A percentile compares a stretch with the other conserved stretches of the same genome.
These are phyloP conservation scores for Yarrowia porcina DNA, from an alignment of 805 yeast species.

Conservation along the genomic window DNA sequence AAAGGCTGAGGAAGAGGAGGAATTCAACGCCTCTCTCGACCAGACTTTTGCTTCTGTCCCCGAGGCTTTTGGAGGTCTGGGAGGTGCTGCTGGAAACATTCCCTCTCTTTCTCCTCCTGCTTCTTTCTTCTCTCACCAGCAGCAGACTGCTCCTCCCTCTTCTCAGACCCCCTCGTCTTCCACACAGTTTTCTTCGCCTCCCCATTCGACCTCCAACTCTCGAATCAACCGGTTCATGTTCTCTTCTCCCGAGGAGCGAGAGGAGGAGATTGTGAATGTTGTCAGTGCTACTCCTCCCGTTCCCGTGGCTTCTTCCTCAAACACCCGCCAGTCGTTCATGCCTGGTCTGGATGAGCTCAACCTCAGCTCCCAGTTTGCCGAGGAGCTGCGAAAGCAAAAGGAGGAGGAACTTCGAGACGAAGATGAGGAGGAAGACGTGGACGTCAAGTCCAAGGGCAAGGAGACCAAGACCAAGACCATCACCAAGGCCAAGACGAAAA, in stretches of 20 bases:
- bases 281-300: conserved; percentile 7
- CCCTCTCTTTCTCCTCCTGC: conserved; percentile 24
- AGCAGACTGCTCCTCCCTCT: background rate
- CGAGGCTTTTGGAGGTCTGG: background rate
- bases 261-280: background rate
- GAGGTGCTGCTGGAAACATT: background rate
- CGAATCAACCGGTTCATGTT: conserved; percentile 25
- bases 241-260: conserved; percentile 10
- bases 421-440: background rate
- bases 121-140: background rate
- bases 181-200: conserved; percentile 5
- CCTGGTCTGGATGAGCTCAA: conserved; percentile 29
- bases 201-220: conserved; percentile 19
- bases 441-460: background rate
- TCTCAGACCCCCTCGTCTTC: conserved; percentile 5
- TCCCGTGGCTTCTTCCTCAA: background rate
- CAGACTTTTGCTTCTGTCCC: conserved; percentile 4
- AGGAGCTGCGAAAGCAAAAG: conserved; percentile 18
- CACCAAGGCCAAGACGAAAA: conserved; percentile 22
- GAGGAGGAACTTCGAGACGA: conserved; percentile 7
- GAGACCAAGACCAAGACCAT: background rate
- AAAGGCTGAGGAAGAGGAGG: conserved; percentile 19
- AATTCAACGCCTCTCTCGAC: background rate
- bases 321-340: conserved; percentile 32
- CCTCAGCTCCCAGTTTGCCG: background rate